Conservation (phyloP, 2,329 filamentous ascomycete genomes). For the Kalaharituber pfeilii region DNA sequence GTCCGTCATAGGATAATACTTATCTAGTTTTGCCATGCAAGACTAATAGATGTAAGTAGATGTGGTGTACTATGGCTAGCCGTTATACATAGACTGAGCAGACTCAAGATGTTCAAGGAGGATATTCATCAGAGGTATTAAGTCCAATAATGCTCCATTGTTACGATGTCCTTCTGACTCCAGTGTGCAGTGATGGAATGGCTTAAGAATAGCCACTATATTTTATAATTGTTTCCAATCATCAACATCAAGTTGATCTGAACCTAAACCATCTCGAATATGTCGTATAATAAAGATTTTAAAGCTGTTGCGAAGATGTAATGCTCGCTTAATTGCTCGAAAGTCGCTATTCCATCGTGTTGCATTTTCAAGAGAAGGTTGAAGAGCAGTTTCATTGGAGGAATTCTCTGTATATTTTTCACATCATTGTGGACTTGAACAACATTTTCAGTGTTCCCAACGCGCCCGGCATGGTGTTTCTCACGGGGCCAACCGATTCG, state of each 20-base stretch:
- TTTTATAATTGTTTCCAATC: slow-evolving; percentile 3
- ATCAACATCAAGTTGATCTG: slow-evolving; percentile 1
- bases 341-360: slow-evolving; percentile 10
- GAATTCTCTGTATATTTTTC: slow-evolving; percentile 2
- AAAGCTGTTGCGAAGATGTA: slow-evolving; percentile 6
- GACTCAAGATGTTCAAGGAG: slow-evolving; percentile 20
- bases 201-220: slow-evolving; percentile 4
- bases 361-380: slow-evolving; percentile 4
- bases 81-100: neutral
- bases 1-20: neutral
- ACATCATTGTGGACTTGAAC: slow-evolving; percentile 1
- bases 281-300: neutral
- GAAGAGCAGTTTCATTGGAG: neutral
- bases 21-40: neutral
- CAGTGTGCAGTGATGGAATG: slow-evolving; percentile 5
- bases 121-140: slow-evolving; percentile 17
- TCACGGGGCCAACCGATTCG: too few relatives aligned
- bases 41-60: neutral
- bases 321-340: slow-evolving; percentile 1
- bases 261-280: slow-evolving; percentile 1
- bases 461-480: too few relatives aligned
- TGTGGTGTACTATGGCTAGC: neutral
- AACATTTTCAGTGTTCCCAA: neutral
- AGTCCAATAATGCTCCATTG: neutral
- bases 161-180: slow-evolving; percentile 6